Percentiles rank a stretch among this genome's conserved stretches.
Evolutionary conservation across 2,329 filamentous ascomycete genomes (phyloP).

Genomic region (Alternaria triticimaculans): DNA sequence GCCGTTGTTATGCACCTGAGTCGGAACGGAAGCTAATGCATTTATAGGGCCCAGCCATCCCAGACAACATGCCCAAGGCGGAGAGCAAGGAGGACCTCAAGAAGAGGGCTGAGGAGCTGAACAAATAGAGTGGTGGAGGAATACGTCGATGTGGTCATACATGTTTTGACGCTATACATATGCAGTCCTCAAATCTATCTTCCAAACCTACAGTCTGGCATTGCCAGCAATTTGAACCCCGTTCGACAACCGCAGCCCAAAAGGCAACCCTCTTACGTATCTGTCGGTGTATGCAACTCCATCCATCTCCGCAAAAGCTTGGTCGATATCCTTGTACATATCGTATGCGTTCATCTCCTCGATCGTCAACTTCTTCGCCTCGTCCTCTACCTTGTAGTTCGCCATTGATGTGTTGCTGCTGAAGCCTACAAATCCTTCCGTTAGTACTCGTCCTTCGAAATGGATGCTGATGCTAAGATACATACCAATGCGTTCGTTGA

Average conservation of each 20-base stretch:
- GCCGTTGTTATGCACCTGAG: not conserved
- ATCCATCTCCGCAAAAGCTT: slow-evolving; percentile 20
- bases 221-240: slow-evolving; percentile 1
- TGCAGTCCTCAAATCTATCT: not conserved
- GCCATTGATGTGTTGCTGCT: slow-evolving; percentile 64
- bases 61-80: slow-evolving; percentile 53
- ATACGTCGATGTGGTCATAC: not conserved
- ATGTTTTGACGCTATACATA: too few species aligned
- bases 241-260: slow-evolving; percentile 17
- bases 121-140: slow-evolving; percentile 47
- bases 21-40: slow-evolving; percentile 11
- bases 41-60: slow-evolving; percentile 53
- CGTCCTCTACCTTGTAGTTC: slow-evolving; percentile 68
- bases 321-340: slow-evolving; percentile 30
- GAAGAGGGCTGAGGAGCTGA: slow-evolving; percentile 58
- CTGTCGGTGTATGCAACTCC: slow-evolving; percentile 8
- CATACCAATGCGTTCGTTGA: slow-evolving; percentile 53
- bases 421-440: slow-evolving; percentile 50
- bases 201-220: not conserved
- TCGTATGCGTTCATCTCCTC: slow-evolving; percentile 67
- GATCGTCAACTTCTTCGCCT: slow-evolving; percentile 68
- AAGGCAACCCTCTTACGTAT: slow-evolving; percentile 14
- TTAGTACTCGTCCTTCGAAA: not conserved
- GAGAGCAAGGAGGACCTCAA: slow-evolving; percentile 58
- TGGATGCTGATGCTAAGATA: too few species aligned